Evolutionary conservation across 352 stramenopile genomes (phyloP), one percentile per base, ranked within the genome.

Genomic region (Poterioochromonas sp.): DNA sequence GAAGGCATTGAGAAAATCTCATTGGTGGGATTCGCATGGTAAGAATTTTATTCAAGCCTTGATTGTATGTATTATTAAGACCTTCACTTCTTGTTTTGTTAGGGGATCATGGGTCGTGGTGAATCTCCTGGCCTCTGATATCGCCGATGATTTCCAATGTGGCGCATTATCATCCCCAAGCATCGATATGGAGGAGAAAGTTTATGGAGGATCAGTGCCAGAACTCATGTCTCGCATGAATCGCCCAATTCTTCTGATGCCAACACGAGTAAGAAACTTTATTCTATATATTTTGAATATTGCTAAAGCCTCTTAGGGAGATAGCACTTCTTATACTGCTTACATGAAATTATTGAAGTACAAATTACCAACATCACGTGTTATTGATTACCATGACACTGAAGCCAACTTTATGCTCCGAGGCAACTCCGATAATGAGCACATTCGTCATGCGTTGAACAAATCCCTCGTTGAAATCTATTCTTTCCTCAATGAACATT

Each of bases 401-500:
- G 58, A 68, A 39, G 5, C 5, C 29, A 26, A 26, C 5, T 68
- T 68, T 26, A 29, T 68, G 58, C 26, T 68, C 5, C 26, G 58
- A 37, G 58, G 58, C 5, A 40, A 32, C 47, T 58, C 47, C 47
- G 47, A 58, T 58, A 58, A 58, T 58, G 47, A 58, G 47, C 47
- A 58, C 47, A 58, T 58, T 58, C 47, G 47, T 58, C 47, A 58
- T 58, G 47, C 47, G 47, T 58, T 58, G 47, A 58, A 58, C 47
- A 58, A 58, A 58, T 58, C 47, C 47, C 47, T 58, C 47, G 47
- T 58, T 58, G 47, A 58, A 58, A 58, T 58, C 47, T 58, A 58
- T 58, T 58, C 47, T 58, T 58, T 58, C 47, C 47, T 58, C 47
- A 58, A 58, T 58, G 47, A 58, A 58, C 47, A 58, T 58, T 58